phyloP scores from a whole-genome alignment of 176 grass and related monocot genomes.

The Bothriochloa decipiens region DNA sequence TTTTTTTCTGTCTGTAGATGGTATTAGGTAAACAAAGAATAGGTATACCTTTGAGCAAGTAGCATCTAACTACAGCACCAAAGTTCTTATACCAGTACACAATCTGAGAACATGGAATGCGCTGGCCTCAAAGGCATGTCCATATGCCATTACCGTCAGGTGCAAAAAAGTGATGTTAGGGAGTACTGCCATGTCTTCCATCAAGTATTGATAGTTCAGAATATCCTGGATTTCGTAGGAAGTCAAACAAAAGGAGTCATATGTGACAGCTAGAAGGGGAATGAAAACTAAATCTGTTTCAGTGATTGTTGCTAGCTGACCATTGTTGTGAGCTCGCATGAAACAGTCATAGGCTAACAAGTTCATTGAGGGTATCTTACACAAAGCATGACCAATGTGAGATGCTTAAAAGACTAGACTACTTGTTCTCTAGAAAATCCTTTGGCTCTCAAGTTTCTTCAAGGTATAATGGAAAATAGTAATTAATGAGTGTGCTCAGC shows the following conservation, averaged over 20 bases:
- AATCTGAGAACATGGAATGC: constrained; percentile 8
- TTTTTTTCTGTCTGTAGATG: no score
- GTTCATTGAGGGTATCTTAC: not conserved
- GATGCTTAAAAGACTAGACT: not conserved
- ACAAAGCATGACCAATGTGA: not conserved
- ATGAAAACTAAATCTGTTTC: not conserved
- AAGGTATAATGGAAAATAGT: not conserved
- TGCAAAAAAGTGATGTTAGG: not conserved
- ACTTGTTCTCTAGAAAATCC: not conserved
- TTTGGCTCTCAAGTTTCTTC: no score
- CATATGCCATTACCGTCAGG: not conserved
- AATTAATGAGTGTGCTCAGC: not conserved
- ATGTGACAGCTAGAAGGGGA: not conserved
- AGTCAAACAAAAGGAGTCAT: not conserved
- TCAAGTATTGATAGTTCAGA: not conserved
- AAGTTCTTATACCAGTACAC: not conserved
- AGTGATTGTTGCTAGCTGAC: not conserved
- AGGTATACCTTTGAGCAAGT: not conserved
- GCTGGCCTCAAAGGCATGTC: constrained; percentile 16
- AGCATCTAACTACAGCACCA: not conserved
- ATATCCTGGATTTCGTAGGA: not conserved
- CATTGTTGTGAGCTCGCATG: not conserved
- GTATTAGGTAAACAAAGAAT: no score
- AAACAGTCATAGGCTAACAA: not conserved
- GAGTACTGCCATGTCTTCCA: not conserved